Evolutionary conservation across 371 early-diverging fungal genomes (phyloP).

Genomic region (Mucor lusitanicus): DNA sequence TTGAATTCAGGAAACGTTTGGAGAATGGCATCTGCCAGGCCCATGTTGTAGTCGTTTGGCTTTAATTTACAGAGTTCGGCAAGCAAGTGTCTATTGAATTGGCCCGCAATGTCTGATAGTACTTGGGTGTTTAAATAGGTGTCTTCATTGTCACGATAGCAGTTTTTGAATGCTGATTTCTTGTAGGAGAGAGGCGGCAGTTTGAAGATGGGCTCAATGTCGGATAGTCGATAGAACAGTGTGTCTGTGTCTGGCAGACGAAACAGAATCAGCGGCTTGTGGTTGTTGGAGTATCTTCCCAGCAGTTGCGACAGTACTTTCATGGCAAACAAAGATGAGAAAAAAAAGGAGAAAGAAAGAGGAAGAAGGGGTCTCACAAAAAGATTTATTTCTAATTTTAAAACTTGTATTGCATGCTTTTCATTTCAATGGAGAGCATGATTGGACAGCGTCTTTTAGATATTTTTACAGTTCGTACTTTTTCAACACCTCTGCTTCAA

Average conservation of each 20-base stretch:
- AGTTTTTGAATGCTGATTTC: conserved; percentile 11
- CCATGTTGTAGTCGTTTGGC: conserved; percentile 24
- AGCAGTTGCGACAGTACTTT: conserved; percentile 21
- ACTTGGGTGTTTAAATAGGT: conserved; percentile 25
- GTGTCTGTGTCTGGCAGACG: conserved; percentile 20
- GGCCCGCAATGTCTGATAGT: conserved; percentile 17
- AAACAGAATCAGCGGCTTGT: conserved; percentile 25
- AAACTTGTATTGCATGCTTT: not conserved
- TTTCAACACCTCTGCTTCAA: conserved; percentile 46
- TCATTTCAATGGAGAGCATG: not conserved
- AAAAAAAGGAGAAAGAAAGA: not conserved
- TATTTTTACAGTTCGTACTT: conserved; percentile 33
- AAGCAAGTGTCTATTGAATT: conserved; percentile 12
- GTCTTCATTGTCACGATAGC: conserved; percentile 29
- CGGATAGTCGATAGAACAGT: conserved; percentile 24
- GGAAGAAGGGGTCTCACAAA: not conserved
- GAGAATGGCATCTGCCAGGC: conserved; percentile 25
- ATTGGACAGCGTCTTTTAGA: not conserved
- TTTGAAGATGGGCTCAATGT: conserved; percentile 25
- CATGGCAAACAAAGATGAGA: conserved; percentile 3
- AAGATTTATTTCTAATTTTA: conserved; percentile 3
- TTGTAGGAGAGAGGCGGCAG: conserved; percentile 17
- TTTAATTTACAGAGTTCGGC: conserved; percentile 29
- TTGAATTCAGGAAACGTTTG: conserved; percentile 24
- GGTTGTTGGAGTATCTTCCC: conserved; percentile 21